Evolutionary conservation across 306 rosid genomes (phyloP).

Genomic region (Sophora flavescens): DNA sequence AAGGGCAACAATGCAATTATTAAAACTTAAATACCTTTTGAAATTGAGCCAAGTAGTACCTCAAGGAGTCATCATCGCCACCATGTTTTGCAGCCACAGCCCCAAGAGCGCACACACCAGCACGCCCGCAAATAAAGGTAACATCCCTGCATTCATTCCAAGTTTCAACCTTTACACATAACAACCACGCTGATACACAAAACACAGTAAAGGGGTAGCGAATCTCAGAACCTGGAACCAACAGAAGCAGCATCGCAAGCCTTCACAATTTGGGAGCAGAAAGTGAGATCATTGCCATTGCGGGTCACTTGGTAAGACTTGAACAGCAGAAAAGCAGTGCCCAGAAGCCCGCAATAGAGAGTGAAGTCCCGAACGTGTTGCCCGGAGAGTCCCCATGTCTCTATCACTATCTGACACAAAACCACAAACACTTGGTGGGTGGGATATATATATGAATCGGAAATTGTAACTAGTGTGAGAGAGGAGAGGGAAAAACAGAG

Average conservation of each 20-base stretch:
- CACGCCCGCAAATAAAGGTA: constrained; percentile 78
- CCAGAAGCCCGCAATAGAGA: constrained; percentile 77
- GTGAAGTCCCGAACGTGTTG: constrained; percentile 61
- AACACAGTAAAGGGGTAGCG: neutral
- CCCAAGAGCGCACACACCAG: constrained; percentile 80
- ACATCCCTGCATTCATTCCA: constrained; percentile 62
- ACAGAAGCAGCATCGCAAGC: constrained; percentile 74
- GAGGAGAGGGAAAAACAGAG: neutral
- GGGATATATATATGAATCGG: neutral
- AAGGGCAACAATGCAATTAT: neutral
- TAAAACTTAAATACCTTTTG: constrained; percentile 51
- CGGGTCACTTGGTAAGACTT: constrained; percentile 59
- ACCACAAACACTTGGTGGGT: constrained; percentile 48
- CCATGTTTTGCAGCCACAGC: constrained; percentile 71
- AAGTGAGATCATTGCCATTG: constrained; percentile 60
- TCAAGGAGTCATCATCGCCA: constrained; percentile 56
- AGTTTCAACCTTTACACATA: constrained; percentile 20
- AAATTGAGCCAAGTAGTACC: constrained; percentile 65
- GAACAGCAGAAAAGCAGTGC: constrained; percentile 74
- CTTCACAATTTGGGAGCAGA: constrained; percentile 70
- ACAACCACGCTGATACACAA: neutral
- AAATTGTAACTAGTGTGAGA: neutral
- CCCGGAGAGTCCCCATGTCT: constrained; percentile 65
- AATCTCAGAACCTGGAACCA: constrained; percentile 54
- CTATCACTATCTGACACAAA: constrained; percentile 63